These are phyloP conservation scores for Cucumis hystrix DNA, from an alignment of 306 rosid species.

Conservation along the genomic window DNA sequence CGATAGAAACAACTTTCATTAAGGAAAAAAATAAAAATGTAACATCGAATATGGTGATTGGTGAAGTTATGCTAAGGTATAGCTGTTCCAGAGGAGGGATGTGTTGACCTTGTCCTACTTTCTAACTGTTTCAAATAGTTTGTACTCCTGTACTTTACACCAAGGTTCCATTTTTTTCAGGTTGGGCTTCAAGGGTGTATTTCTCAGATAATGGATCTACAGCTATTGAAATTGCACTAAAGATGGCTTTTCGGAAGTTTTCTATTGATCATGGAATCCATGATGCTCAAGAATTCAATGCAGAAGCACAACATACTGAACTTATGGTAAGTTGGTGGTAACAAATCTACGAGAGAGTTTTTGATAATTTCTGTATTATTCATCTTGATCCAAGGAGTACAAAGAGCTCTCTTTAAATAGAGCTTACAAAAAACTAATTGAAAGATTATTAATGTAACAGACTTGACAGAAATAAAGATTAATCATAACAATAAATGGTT, in stretches of 20 bases:
- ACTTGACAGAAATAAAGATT: not conserved
- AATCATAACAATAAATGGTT: not conserved
- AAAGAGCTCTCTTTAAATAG: not conserved
- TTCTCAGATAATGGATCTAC: conserved; percentile 97
- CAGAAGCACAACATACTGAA: conserved; percentile 31
- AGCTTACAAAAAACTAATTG: not conserved
- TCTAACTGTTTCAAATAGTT: not conserved
- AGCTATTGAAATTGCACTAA: conserved; percentile 91
- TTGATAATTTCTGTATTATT: not conserved
- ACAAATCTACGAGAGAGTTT: not conserved
- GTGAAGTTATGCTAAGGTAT: not conserved
- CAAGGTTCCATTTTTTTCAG: conserved; percentile 22
- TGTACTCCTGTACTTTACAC: not conserved
- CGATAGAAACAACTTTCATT: too few relatives aligned
- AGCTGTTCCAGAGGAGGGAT: not conserved
- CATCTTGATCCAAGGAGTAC: not conserved
- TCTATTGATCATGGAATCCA: conserved; percentile 50
- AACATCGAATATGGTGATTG: not conserved
- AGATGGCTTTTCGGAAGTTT: conserved; percentile 97
- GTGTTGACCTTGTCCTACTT: not conserved
- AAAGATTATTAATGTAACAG: not conserved
- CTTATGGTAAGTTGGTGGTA: conserved; percentile 42
- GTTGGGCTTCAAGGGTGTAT: conserved; percentile 83
- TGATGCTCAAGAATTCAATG: conserved; percentile 23
- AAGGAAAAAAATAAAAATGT: too few relatives aligned